Evolutionary conservation across 305 asterid species (phyloP).

Genomic region (Rubia balearica): DNA sequence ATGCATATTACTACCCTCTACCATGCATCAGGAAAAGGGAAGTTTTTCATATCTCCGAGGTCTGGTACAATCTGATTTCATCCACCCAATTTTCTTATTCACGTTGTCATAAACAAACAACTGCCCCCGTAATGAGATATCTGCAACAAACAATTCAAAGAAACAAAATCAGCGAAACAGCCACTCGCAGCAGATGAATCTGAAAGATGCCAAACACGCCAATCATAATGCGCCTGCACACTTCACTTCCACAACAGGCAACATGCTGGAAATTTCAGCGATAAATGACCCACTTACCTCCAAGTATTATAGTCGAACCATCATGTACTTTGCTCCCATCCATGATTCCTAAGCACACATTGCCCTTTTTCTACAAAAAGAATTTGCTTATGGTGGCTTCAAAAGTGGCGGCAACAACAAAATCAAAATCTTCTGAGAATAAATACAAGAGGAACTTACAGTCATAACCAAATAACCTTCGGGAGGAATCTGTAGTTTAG

Average conservation of each 20-base stretch:
- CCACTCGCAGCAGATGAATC: neutral
- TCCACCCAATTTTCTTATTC: slow-evolving; percentile 63
- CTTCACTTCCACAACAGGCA: too few relatives aligned
- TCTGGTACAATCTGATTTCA: slow-evolving; percentile 48
- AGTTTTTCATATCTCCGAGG: slow-evolving; percentile 32
- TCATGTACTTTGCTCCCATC: slow-evolving; percentile 50
- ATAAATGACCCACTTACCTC: slow-evolving; percentile 35
- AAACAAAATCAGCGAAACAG: neutral
- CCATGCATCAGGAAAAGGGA: slow-evolving; percentile 10
- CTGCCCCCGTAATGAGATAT: slow-evolving; percentile 52
- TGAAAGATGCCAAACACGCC: too few relatives aligned
- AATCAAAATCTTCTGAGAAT: neutral
- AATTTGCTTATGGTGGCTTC: neutral
- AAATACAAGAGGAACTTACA: slow-evolving; percentile 27
- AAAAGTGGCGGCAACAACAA: neutral
- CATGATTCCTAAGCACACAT: slow-evolving; percentile 64
- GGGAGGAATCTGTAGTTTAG: slow-evolving; percentile 56
- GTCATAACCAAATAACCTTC: slow-evolving; percentile 58
- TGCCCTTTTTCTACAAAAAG: slow-evolving; percentile 44
- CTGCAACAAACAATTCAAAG: slow-evolving; percentile 23
- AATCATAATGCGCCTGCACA: too few relatives aligned
- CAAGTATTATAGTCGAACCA: slow-evolving; percentile 51
- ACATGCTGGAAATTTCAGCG: neutral
- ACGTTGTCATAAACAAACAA: slow-evolving; percentile 61
- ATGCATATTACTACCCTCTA: neutral